Evolutionary conservation across 345 rosid species (phyloP), one percentile per base, ranked within the genome.

Genomic region (Theobroma cacao): DNA sequence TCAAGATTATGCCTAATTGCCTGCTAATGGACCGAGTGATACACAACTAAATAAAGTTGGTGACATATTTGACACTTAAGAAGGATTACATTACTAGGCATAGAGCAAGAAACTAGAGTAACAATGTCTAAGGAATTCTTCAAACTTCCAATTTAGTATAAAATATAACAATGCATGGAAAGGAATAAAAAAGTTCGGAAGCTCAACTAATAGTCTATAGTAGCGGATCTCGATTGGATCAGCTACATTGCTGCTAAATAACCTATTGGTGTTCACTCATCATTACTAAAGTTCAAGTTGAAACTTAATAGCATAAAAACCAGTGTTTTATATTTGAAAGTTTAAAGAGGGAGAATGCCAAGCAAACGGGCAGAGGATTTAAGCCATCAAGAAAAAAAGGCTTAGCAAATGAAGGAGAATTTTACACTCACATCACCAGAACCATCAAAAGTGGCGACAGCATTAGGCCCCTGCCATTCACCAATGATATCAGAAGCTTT

Each of bases 401-500:
- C 20, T 30, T 40, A 41, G 48, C 31, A 60, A 34, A 38, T 28
- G 40, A 69, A 47, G 69, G 74, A 72, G 24, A 72, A 36, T 11
- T 52, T 2, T 26, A 17, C 17, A 84, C 95, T 88, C 80, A 88
- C 93, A 41, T 45, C 63, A 31, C 65, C 78, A 80, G 89, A 84
- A 75, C 67, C 12, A 20, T 78, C 76, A 65, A 89, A 89, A 75
- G 63, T 69, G 55, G 98, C 87, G 72, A 81, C 83, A 63, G 89
- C 84, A 61, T 63, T 78, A 33, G 82, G 77, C 76, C 88, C 95
- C 72, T 86, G 83, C 97, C 97, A 89, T 48, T 74, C 66, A 78
- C 98, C 93, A 14, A 81, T 74, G 22, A 92, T 87, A 22, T 80
- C 80, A 2, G 93, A 87, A 78, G 94, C 89, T 72, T 81, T n/a